These are phyloP conservation scores for Dissophora globulifera DNA, from an alignment of 192 early-diverging fungal genomes.

Conservation along the genomic window DNA sequence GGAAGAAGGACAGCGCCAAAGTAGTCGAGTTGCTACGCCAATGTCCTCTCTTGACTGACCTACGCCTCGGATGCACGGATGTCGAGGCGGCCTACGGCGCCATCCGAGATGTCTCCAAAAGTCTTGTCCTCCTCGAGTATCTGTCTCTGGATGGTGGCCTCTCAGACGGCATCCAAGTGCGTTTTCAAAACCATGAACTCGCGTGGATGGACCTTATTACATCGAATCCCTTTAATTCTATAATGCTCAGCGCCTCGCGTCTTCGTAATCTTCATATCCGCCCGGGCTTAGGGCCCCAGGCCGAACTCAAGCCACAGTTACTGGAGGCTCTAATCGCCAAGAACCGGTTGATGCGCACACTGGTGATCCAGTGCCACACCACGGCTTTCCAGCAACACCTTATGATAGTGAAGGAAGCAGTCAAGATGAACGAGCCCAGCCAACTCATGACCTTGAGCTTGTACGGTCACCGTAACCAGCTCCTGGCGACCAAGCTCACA, in stretches of 20 bases:
- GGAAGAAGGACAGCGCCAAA: slow-evolving; percentile 19
- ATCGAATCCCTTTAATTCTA: neutral
- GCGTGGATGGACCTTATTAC: slow-evolving; percentile 2
- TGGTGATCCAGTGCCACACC: neutral
- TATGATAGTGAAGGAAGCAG: slow-evolving; percentile 7
- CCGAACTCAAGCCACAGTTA: neutral
- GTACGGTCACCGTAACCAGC: neutral
- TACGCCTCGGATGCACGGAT: slow-evolving; percentile 3
- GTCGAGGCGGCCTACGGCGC: neutral
- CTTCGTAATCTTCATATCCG: slow-evolving; percentile 4
- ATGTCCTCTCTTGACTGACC: slow-evolving; percentile 3
- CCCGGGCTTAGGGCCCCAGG: neutral
- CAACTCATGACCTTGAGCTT: neutral
- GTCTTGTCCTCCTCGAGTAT: slow-evolving; percentile 5
- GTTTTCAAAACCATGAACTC: neutral
- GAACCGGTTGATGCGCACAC: neutral
- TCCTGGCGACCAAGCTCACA: neutral
- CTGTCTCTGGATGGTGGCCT: slow-evolving; percentile 6
- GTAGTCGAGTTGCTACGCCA: slow-evolving; percentile 13
- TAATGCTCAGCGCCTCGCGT: neutral
- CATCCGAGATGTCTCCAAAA: neutral
- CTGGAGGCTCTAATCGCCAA: neutral
- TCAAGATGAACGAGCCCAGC: neutral
- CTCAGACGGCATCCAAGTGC: neutral
- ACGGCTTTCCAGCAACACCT: neutral